Evolutionary conservation across 345 rosid species (phyloP).

Genomic region (Dipteronia sinensis): DNA sequence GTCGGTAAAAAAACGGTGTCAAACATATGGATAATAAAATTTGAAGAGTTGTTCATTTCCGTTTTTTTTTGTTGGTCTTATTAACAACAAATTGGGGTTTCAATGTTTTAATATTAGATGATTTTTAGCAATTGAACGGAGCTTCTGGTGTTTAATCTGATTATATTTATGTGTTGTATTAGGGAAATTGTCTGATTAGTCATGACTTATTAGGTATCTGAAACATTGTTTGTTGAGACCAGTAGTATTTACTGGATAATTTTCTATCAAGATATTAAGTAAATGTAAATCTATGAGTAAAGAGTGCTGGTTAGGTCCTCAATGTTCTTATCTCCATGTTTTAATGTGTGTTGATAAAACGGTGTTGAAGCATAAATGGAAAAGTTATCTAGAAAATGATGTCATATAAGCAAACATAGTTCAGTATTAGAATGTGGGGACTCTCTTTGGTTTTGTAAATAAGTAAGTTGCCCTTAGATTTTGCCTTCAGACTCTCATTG

Average conservation of each 20-base stretch:
- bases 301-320: neutral
- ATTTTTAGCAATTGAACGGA: conserved; percentile 6
- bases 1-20: neutral
- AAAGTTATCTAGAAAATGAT: neutral
- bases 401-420: neutral
- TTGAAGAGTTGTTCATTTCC: neutral
- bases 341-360: neutral
- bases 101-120: neutral
- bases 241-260: neutral
- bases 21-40: neutral
- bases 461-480: neutral
- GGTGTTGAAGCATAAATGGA: neutral
- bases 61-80: neutral
- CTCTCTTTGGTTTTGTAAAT: neutral
- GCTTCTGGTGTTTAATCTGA: conserved; percentile 14
- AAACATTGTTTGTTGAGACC: neutral
- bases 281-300: neutral
- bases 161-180: no score
- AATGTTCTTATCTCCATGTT: neutral
- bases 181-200: neutral
- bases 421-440: neutral
- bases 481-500: neutral
- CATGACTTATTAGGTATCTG: neutral
- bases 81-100: neutral
- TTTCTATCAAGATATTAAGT: neutral